Evolutionary conservation across 2,329 filamentous ascomycete genomes (phyloP).

Genomic region (Fusarium guadeloupense): DNA sequence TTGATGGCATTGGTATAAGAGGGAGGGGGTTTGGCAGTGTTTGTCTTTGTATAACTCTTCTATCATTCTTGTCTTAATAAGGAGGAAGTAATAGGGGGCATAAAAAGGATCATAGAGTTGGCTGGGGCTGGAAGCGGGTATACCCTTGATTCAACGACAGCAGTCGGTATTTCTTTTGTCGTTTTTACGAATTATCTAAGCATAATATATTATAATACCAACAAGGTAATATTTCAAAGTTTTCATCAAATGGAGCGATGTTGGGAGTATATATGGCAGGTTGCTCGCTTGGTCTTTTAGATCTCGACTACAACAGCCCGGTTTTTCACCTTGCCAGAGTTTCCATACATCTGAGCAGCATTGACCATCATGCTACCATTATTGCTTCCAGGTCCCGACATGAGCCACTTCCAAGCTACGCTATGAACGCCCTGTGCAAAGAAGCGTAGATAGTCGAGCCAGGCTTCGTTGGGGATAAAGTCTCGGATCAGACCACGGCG

Average conservation of each 20-base stretch:
- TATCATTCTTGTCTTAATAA: slow-evolving; percentile 8
- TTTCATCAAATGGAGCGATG: not conserved
- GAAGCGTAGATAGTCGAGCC: slow-evolving; percentile 58
- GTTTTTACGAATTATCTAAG: slow-evolving; percentile 13
- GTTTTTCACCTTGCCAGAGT: slow-evolving; percentile 59
- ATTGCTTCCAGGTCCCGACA: slow-evolving; percentile 61
- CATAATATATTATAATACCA: slow-evolving; percentile 19
- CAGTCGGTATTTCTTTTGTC: slow-evolving; percentile 21
- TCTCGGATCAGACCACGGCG: slow-evolving; percentile 56
- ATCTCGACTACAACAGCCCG: slow-evolving; percentile 51
- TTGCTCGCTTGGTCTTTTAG: slow-evolving; percentile 13
- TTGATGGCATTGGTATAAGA: slow-evolving; percentile 20
- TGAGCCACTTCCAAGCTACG: slow-evolving; percentile 65
- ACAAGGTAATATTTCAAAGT: not conserved
- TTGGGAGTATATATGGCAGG: not conserved
- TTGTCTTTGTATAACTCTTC: not conserved
- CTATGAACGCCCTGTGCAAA: slow-evolving; percentile 57
- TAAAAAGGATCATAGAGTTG: slow-evolving; percentile 1
- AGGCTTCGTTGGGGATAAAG: slow-evolving; percentile 56
- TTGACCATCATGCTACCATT: slow-evolving; percentile 65
- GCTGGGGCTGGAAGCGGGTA: not conserved
- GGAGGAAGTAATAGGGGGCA: not conserved
- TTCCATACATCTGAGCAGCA: slow-evolving; percentile 64
- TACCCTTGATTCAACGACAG: slow-evolving; percentile 12
- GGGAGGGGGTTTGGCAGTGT: not conserved